Percentiles rank a stretch among this genome's conserved stretches.
phyloP scores from a whole-genome alignment of 805 yeast genomes.

The Candida pini region DNA sequence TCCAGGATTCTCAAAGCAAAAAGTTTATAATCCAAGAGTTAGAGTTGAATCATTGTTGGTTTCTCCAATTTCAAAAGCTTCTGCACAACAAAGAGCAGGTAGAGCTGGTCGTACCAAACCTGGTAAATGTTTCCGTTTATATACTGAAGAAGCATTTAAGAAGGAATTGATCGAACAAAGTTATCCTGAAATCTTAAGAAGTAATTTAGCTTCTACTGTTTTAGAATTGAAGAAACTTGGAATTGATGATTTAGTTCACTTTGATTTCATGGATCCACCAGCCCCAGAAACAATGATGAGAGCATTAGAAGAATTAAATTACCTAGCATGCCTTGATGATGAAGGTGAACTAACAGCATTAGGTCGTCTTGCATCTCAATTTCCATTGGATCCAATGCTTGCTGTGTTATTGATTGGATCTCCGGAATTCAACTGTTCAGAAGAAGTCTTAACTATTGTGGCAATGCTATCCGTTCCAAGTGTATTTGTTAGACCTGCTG shows the following conservation, averaged over 20 bases:
- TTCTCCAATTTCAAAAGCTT: constrained; percentile 94
- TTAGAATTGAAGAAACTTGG: constrained; percentile 91
- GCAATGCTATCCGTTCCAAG: constrained; percentile 90
- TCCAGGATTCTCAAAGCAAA: constrained; percentile 95
- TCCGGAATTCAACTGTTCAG: constrained; percentile 78
- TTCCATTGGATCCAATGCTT: constrained; percentile 93
- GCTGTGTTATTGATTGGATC: constrained; percentile 91
- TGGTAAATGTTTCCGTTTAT: constrained; percentile 93
- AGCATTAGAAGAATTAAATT: constrained; percentile 91
- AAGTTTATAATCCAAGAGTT: constrained; percentile 92
- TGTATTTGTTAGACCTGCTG: constrained; percentile 90
- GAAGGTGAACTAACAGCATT: constrained; percentile 86
- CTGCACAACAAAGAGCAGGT: constrained; percentile 98
- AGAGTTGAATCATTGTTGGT: constrained; percentile 92
- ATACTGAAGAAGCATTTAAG: constrained; percentile 94
- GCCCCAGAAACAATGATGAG: constrained; percentile 99
- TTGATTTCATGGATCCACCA: constrained; percentile 98
- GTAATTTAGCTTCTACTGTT: constrained; percentile 87
- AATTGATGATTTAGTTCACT: constrained; percentile 91
- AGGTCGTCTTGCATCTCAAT: constrained; percentile 86
- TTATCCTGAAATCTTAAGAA: constrained; percentile 90
- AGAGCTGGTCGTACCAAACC: constrained; percentile 99
- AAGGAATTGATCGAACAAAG: constrained; percentile 92
- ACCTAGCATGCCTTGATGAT: constrained; percentile 82
- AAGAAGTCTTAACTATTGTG: constrained; percentile 82